A percentile compares a stretch with the other conserved stretches of the same genome.
These are phyloP conservation scores for Lentinus brumalis DNA, from an alignment of 768 basidiomycete genomes.

Conservation along the genomic window DNA sequence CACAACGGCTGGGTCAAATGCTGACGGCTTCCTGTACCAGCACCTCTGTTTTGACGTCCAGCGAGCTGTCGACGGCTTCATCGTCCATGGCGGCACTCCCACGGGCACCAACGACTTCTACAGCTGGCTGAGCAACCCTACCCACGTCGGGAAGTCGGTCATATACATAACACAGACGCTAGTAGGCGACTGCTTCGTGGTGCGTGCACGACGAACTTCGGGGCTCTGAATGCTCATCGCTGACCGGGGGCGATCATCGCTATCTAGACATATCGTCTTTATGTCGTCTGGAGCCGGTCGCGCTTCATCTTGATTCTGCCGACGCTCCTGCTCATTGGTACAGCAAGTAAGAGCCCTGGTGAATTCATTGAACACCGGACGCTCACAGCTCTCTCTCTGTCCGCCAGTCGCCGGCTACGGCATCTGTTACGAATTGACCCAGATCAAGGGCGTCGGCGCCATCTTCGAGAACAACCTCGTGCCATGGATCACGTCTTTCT, in stretches of 20 bases:
- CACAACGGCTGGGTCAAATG: not conserved
- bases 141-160: constrained; percentile 1
- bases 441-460: not conserved
- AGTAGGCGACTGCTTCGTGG: constrained; percentile 11
- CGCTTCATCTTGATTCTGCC: constrained; percentile 4
- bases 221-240: not conserved
- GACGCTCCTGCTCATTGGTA: constrained; percentile 2
- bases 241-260: not conserved
- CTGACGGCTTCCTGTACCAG: not conserved
- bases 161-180: constrained; percentile 12
- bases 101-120: constrained; percentile 1
- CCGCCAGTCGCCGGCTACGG: not conserved
- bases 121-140: constrained; percentile 1
- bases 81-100: not conserved
- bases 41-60: constrained; percentile 7
- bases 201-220: not conserved
- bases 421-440: not conserved
- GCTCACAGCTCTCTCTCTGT: not conserved
- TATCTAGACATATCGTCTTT: constrained; percentile 10
- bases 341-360: not conserved
- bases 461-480: not conserved
- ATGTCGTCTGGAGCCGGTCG: constrained; percentile 2
- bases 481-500: constrained; percentile 3
- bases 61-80: constrained; percentile 4
- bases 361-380: not conserved